Base-by-base conservation (phyloP, 2,329 filamentous ascomycete species). In the Stemphylium lycopersici region DNA sequence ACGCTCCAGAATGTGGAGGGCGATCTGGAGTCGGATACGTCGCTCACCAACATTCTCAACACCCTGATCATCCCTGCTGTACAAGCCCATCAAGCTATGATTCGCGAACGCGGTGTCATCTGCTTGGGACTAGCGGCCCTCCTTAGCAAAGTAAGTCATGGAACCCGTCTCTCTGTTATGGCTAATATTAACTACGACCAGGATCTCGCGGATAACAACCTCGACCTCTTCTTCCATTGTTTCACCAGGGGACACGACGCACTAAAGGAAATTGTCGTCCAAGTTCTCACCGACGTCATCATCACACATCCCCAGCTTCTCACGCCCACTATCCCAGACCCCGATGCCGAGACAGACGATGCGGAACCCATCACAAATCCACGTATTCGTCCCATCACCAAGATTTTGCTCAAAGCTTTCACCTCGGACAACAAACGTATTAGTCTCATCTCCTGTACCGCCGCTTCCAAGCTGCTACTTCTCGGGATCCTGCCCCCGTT, bases 41-140 rank as follows among this genome's bases (percentile, higher is more conserved):
- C 96, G 69, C 79, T 98, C n/a, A 91, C 96, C 3, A 90, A 90
- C n/a, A 97, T 98, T 90, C 82, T 99, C 44, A 98, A 99, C 80
- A 98, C 95, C 62, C 84, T 99, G 7, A 91, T 99, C 38, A 92
- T 99, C 2, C 95, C 95, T 6, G 95, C 95, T 24, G 93, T 99
- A 13, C 88, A 93, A 62, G 95, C 90, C 69, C 91, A 96, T 65
- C 93, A 98, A 71, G 90, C 91, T 4, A 91, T 93, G 1, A 92
- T 99, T 39, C 87, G 95, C 58, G 95, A 99, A 77, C 86, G 91
- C 52, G 95, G 95, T 15, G 81, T 99, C 11, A 82, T 96, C 16
- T 98, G 93, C 67, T 79, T 99, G 8, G 95, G 95, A 3, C 82
- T 99, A 8, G 97, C 92, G 74, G 93, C 93, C 63, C 83, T 99